Base-by-base conservation (phyloP, 257 asterid species). In the Fraxinus anomala region DNA sequence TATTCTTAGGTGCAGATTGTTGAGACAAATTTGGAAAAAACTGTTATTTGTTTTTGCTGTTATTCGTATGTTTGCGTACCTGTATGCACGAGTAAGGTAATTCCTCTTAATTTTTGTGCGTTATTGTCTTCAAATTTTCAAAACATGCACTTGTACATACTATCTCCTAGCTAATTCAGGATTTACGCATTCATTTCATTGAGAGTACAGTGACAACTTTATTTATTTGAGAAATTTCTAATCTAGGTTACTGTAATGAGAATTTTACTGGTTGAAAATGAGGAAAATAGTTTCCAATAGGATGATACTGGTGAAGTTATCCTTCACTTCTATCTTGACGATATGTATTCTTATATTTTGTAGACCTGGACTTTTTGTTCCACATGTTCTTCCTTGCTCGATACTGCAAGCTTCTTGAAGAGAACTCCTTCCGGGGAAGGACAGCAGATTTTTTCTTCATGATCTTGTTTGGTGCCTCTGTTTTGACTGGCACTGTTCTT, bases 361-460 rank as follows among this genome's bases (percentile, higher is more conserved):
- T 98, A 95, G 99, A 95, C 78, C 82, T 95, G 95, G 98, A 95
- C 89, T 95, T 95, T 81, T 82, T 95, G 87, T 95, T 95, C 83
- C 99, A 95, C 94, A 95, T 95, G 99, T 95, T 95, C 92, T 95
- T 95, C 85, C 94, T 95, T 76, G 99, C 97, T 73, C 95, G 99
- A 17, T 95, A 95, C 89, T 95, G 98, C 94, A 95, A 93, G 91
- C 99, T 93, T 84, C 95, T 93, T 49, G 99, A 95, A 84, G 99
- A 95, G 86, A 93, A 95, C 81, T 89, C 98, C 73, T 95, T 93
- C 80, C 92, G 99, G 47, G 97, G 98, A 80, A 90, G 96, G 89
- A 90, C 99, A 2, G 98, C 99, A 6, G 99, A 95, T 88, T 95
- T 95, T 89, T 92, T 95, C 88, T 95, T 89, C 83, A 95, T 95